phyloP scores from a whole-genome alignment of 352 stramenopile genomes.

The Phytophthora constricta region DNA sequence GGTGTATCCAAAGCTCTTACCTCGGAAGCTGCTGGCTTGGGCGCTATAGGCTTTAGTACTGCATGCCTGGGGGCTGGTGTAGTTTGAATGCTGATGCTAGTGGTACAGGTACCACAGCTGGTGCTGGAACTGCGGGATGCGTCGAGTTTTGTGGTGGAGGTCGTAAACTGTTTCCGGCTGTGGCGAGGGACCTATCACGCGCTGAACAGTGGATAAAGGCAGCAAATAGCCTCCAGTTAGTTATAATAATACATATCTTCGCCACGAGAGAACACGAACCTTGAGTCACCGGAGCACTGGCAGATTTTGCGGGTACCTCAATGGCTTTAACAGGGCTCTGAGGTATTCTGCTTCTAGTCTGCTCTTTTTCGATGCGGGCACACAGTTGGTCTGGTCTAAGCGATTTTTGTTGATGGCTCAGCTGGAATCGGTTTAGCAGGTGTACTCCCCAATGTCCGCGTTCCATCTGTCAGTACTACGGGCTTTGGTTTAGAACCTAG shows the following conservation, averaged over 20 bases:
- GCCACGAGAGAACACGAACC: constrained; percentile 24
- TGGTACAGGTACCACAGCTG: too few relatives aligned
- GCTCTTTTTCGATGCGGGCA: not conserved
- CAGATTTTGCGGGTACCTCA: not conserved
- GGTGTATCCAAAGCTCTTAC: constrained; percentile 3
- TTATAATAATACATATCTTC: too few relatives aligned
- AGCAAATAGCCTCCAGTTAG: not conserved
- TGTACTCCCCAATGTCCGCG: not conserved
- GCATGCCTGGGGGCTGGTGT: not conserved
- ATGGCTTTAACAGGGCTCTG: constrained; percentile 16
- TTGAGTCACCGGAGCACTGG: constrained; percentile 9
- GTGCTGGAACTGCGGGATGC: not conserved
- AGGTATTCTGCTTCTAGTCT: constrained; percentile 8
- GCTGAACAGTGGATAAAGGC: not conserved
- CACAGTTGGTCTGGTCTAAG: not conserved
- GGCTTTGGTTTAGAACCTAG: constrained; percentile 16
- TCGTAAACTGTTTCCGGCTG: not conserved
- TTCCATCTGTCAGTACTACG: constrained; percentile 1
- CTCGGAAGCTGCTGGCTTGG: constrained; percentile 1
- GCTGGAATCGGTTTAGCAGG: not conserved
- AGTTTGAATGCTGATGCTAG: not conserved
- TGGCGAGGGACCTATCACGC: not conserved
- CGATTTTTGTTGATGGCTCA: constrained; percentile 6
- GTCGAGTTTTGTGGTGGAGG: not conserved
- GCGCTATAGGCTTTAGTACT: not conserved